These are phyloP conservation scores for Macrophomina pseudophaseolina DNA, from an alignment of 2,329 filamentous ascomycete species.

Conservation along the genomic window DNA sequence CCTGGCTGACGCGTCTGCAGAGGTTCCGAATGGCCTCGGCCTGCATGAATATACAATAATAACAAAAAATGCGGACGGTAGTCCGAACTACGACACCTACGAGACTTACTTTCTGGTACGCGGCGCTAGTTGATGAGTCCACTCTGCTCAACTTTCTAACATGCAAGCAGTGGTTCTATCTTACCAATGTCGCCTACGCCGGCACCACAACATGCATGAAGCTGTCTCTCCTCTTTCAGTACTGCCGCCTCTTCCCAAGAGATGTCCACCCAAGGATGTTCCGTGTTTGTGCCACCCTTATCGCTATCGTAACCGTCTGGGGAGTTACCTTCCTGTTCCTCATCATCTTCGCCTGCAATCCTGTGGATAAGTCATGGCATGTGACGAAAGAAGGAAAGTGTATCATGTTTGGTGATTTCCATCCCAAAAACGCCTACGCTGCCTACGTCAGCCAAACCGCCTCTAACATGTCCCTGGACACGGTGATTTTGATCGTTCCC, in stretches of 20 bases:
- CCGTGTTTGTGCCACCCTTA: constrained; percentile 31
- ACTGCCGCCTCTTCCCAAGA: constrained; percentile 39
- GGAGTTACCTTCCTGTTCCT: constrained; percentile 39
- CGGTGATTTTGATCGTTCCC: constrained; percentile 39
- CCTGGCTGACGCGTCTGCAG: constrained; percentile 32
- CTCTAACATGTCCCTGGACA: constrained; percentile 42
- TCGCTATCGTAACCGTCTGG: constrained; percentile 37
- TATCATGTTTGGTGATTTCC: constrained; percentile 43
- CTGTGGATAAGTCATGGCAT: constrained; percentile 42
- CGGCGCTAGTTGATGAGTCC: neutral
- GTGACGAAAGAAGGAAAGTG: constrained; percentile 35
- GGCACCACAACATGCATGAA: constrained; percentile 43
- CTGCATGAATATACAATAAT: constrained; percentile 38
- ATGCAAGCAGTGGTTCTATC: constrained; percentile 36
- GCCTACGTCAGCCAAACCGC: constrained; percentile 39
- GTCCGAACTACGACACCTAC: constrained; percentile 28
- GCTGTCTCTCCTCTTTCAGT: constrained; percentile 44
- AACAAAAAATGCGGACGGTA: constrained; percentile 9
- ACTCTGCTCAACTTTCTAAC: neutral
- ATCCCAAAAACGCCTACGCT: constrained; percentile 35
- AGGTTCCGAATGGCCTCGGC: constrained; percentile 41
- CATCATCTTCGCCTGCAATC: constrained; percentile 39
- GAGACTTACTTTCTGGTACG: constrained; percentile 40
- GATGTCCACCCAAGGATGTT: constrained; percentile 31
- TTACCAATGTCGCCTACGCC: constrained; percentile 39